Base-by-base conservation (phyloP, 768 basidiomycete species). In the Strobilomyces echinocephalus region DNA sequence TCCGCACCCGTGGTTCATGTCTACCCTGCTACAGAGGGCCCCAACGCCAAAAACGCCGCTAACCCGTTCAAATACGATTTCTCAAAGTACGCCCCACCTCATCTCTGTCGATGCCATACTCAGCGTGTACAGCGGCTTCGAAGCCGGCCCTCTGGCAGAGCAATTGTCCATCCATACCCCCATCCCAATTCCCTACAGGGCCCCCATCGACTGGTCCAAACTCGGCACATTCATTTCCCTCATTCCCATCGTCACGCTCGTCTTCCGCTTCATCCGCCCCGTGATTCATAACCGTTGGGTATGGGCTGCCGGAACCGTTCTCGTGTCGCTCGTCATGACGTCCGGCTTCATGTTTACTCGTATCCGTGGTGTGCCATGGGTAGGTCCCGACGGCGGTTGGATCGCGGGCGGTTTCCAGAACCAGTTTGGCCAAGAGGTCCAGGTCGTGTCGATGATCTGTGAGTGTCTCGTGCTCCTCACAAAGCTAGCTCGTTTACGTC, bases 261-360 rank as follows among this genome's bases (percentile, higher is more conserved):
- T 77, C 40, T 73, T 84, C 60, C 81, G 81, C 48, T 84, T 81
- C 73, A 73, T 88, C 53, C 68, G 78, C 5, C 82, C 88, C 28
- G 71, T 90, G 50, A 68, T 94, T 28, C 70, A 78, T 57, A 88
- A 76, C 60, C 84, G 85, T 57, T 91, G 88, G 88, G 72, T 79
- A 3, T 93, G 91, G 90, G 88, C 87, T 7, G 68, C 67, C n/a
- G 77, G 76, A 38, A 79, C 84, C 28, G 52, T 85, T 38, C 66
- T 82, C 26, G 79, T 83, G 9, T 85, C 91, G 18, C 71, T 87
- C 30, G 72, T 91, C 61, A 95, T 97, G 86, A 95, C 85, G 20
- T 84, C 87, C 9, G 97, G 97, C 8, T 88, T 84, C 76, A 99
- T 99, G 97, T 99, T 95, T 73, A 89, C 88, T 54, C 88, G 87